These are phyloP conservation scores for Phytopythium delawarense DNA, from an alignment of 352 stramenopile species.

Conservation along the genomic window DNA sequence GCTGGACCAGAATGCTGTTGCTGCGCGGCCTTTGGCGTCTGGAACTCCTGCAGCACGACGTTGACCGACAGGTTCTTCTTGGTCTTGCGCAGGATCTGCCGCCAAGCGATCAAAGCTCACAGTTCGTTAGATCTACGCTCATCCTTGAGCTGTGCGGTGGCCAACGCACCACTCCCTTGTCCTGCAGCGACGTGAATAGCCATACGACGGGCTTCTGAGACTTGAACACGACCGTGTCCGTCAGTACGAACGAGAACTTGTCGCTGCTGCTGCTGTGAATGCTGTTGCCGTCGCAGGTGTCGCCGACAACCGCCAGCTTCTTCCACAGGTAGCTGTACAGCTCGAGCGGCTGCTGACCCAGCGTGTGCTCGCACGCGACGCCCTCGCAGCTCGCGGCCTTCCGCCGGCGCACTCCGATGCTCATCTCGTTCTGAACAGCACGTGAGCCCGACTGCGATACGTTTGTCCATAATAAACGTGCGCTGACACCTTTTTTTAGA, in stretches of 20 bases:
- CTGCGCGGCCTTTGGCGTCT: conserved; percentile 19
- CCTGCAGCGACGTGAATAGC: conserved; percentile 73
- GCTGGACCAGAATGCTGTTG: neutral
- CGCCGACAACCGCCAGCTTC: conserved; percentile 23
- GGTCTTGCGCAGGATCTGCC: conserved; percentile 57
- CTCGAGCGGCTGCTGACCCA: conserved; percentile 58
- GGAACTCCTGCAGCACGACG: conserved; percentile 49
- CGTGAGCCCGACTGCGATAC: neutral
- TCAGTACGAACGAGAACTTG: conserved; percentile 48
- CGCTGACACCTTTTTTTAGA: neutral
- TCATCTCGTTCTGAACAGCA: neutral
- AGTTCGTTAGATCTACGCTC: neutral
- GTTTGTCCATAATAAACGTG: neutral
- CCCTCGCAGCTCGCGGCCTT: conserved; percentile 52
- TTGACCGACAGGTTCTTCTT: conserved; percentile 48
- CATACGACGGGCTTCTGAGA: conserved; percentile 60
- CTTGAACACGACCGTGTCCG: conserved; percentile 75
- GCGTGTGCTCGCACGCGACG: conserved; percentile 58
- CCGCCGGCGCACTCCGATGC: conserved; percentile 8
- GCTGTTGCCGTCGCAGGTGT: neutral
- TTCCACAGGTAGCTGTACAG: conserved; percentile 59
- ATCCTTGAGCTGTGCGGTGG: neutral
- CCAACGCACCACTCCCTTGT: conserved; percentile 45
- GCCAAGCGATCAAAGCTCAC: neutral
- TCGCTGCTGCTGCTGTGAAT: neutral